phyloP scores from a whole-genome alignment of 441 rosid genomes.

The Mallotus repandus region DNA sequence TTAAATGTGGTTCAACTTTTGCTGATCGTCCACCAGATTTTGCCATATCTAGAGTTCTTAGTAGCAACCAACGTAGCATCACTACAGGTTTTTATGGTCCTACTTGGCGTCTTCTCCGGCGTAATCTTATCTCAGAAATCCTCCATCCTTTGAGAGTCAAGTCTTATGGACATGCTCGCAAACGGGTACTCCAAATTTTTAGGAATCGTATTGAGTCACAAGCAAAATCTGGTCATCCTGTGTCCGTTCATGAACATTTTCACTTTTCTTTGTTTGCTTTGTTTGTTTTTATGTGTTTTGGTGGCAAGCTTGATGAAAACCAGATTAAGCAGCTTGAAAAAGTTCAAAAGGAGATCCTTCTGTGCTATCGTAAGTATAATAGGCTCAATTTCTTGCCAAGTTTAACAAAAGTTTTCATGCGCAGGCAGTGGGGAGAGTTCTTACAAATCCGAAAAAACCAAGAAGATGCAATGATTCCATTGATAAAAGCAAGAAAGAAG shows the following conservation, averaged over 20 bases:
- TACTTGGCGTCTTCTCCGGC: slow-evolving; percentile 42
- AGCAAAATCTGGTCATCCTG: slow-evolving; percentile 15
- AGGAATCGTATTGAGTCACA: slow-evolving; percentile 12
- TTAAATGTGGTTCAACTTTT: slow-evolving; percentile 34
- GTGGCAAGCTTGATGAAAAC: slow-evolving; percentile 30
- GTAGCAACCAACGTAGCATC: slow-evolving; percentile 37
- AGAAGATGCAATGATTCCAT: slow-evolving; percentile 24
- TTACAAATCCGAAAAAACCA: slow-evolving; percentile 14
- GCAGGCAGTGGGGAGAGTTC: slow-evolving; percentile 33
- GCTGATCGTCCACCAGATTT: slow-evolving; percentile 36
- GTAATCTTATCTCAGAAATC: slow-evolving; percentile 39
- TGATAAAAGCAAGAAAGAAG: slow-evolving; percentile 33
- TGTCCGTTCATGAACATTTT: slow-evolving; percentile 26
- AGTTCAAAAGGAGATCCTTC: slow-evolving; percentile 14
- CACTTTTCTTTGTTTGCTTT: slow-evolving; percentile 43
- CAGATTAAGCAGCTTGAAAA: slow-evolving; percentile 28
- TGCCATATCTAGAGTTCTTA: slow-evolving; percentile 9
- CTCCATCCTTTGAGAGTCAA: slow-evolving; percentile 37
- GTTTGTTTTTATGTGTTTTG: slow-evolving; percentile 42
- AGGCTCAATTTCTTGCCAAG: slow-evolving; percentile 40
- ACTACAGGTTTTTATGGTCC: slow-evolving; percentile 41
- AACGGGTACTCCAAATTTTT: slow-evolving; percentile 33
- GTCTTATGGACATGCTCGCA: slow-evolving; percentile 29
- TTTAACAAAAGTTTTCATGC: slow-evolving; percentile 30
- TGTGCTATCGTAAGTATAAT: slow-evolving; percentile 12